Conservation (phyloP, 1,139 yeast species). For the Candida sojae region DNA sequence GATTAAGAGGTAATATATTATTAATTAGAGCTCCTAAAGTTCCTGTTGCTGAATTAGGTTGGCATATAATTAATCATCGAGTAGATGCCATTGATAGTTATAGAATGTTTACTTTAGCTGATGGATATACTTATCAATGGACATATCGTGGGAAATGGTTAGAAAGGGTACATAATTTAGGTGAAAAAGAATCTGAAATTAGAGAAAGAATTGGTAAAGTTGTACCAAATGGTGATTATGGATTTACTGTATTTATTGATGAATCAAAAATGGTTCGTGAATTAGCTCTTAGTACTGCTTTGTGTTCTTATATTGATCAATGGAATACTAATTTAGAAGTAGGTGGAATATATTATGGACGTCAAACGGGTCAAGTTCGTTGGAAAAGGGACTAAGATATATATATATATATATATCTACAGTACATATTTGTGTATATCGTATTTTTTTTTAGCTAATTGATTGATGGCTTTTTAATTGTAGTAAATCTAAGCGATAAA, state of each 20-base stretch:
- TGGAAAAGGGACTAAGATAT: conserved; percentile 57
- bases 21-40: conserved; percentile 50
- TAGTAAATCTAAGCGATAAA: neutral
- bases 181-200: conserved; percentile 63
- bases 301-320: conserved; percentile 62
- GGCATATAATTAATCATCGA: conserved; percentile 60
- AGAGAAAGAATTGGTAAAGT: conserved; percentile 61
- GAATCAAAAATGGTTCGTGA: conserved; percentile 55
- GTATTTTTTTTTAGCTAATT: neutral
- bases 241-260: conserved; percentile 56
- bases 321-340: conserved; percentile 64
- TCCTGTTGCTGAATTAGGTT: conserved; percentile 58
- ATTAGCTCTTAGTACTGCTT: conserved; percentile 58
- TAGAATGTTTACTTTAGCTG: conserved; percentile 57
- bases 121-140: conserved; percentile 66
- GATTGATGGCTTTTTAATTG: neutral
- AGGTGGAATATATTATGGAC: conserved; percentile 62
- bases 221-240: conserved; percentile 46
- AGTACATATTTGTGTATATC: too few species aligned
- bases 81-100: conserved; percentile 66
- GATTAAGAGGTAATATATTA: conserved; percentile 57
- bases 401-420: too few species aligned
- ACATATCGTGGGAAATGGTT: conserved; percentile 58
- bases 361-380: conserved; percentile 51
- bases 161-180: conserved; percentile 56